These are phyloP conservation scores for Auricularia auricula-judae DNA, from an alignment of 768 basidiomycete species.

Conservation along the genomic window DNA sequence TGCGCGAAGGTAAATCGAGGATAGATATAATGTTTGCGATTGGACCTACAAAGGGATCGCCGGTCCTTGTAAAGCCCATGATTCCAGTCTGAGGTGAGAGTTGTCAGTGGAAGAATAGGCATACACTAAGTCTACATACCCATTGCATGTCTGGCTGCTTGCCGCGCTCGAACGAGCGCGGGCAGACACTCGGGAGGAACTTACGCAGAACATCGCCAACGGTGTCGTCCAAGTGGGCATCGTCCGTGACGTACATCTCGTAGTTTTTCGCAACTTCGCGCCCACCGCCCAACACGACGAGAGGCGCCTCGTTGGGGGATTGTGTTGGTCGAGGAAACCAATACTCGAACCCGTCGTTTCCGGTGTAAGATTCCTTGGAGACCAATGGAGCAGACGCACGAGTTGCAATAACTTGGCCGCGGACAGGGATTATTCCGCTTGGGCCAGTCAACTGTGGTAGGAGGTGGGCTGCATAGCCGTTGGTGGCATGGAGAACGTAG, in stretches of 20 bases:
- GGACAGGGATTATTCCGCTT: conserved; percentile 51
- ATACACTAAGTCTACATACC: conserved; percentile 31
- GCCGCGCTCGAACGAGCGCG: conserved; percentile 36
- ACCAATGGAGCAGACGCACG: conserved; percentile 35
- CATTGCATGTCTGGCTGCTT: conserved; percentile 69
- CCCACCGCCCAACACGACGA: conserved; percentile 67
- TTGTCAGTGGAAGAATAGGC: not conserved
- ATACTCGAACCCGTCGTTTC: conserved; percentile 50
- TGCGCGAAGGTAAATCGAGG: conserved; percentile 14
- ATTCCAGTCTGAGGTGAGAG: conserved; percentile 53
- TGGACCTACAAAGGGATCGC: conserved; percentile 55
- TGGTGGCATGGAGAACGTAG: conserved; percentile 77
- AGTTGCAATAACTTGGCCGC: conserved; percentile 52
- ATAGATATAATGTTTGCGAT: not conserved
- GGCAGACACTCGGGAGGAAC: conserved; percentile 51
- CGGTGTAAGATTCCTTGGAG: conserved; percentile 31
- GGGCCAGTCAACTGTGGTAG: conserved; percentile 55
- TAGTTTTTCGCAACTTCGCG: conserved; percentile 34
- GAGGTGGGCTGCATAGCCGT: conserved; percentile 69
- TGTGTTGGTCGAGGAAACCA: conserved; percentile 65
- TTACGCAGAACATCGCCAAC: conserved; percentile 41
- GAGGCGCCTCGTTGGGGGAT: conserved; percentile 27
- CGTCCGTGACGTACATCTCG: conserved; percentile 48
- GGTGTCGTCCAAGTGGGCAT: conserved; percentile 36
- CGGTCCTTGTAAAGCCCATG: conserved; percentile 57